Conservation (phyloP, 495 filamentous ascomycete species). For the Trichoderma reesei region DNA sequence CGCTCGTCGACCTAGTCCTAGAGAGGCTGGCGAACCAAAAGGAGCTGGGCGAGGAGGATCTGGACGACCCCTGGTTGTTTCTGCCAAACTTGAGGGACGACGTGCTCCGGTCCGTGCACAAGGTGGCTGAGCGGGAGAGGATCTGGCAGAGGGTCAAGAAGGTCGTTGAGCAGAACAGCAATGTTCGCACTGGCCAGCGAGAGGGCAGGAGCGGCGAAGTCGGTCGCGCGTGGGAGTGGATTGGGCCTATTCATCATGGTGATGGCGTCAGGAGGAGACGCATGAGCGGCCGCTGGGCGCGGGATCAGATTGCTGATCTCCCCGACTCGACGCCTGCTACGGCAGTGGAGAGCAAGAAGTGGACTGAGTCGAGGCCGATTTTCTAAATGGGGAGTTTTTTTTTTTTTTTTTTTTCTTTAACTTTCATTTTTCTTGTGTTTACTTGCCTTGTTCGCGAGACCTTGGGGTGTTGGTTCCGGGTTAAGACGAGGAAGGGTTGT, state of each 20-base stretch:
- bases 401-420: too few relatives aligned
- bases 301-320: slow-evolving; percentile 23
- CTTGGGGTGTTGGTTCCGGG: neutral
- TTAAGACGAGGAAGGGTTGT: neutral
- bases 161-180: slow-evolving; percentile 87
- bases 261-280: slow-evolving; percentile 37
- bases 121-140: slow-evolving; percentile 56
- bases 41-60: slow-evolving; percentile 56
- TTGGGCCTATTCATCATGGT: slow-evolving; percentile 53
- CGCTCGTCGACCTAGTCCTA: slow-evolving; percentile 69
- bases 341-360: slow-evolving; percentile 27
- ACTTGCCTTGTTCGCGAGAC: too few relatives aligned
- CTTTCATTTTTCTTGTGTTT: too few relatives aligned
- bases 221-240: slow-evolving; percentile 91
- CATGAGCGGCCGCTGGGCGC: slow-evolving; percentile 39
- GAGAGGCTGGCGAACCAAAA: slow-evolving; percentile 76
- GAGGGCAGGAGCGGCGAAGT: slow-evolving; percentile 81
- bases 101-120: slow-evolving; percentile 74
- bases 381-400: slow-evolving; percentile 16
- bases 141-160: slow-evolving; percentile 73
- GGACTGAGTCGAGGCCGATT: slow-evolving; percentile 38
- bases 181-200: slow-evolving; percentile 75
- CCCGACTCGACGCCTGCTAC: slow-evolving; percentile 20
- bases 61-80: slow-evolving; percentile 66
- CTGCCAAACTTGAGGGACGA: slow-evolving; percentile 87